Evolutionary conservation across 106 monocot species (phyloP), one percentile per base, ranked within the genome.

Genomic region (Agapanthus africanus): DNA sequence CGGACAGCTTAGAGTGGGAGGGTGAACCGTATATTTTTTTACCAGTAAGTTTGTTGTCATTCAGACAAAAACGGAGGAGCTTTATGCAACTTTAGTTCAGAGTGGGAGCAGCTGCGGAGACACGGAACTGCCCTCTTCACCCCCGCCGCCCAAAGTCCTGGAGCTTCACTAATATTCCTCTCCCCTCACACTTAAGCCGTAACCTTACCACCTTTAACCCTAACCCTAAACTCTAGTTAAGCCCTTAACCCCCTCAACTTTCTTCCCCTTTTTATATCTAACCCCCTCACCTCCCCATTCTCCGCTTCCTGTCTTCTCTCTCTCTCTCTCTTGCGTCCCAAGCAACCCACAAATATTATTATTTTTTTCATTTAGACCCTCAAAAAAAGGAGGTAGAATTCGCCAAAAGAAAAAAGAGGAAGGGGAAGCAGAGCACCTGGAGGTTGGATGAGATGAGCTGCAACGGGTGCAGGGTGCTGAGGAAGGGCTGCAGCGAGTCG

Each of bases 401-500:
- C 15, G 25, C 4, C 1, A n/a, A n/a, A n/a, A n/a, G n/a, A n/a
- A n/a, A n/a, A n/a, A n/a, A n/a, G n/a, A n/a, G n/a, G n/a, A n/a
- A 10, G 13, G 14, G 22, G 26, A 27, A n/a, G 6, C 6, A 15
- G 25, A 19, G 1, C 15, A 31, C 7, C n/a, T 9, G 31, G 38
- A 26, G 38, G 28, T 50, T 27, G 49, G 65, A 26, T n/a, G 39
- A n/a, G 30, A 89, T 89, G 89, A 89, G 89, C 72, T 89, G 89
- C 74, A 89, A 89, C 37, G 89, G 89, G 1, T 89, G 89, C 78
- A 71, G 89, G 31, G 82, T 89, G 6, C 72, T 89, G 1, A 82
- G 89, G 2, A 89, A 89, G 73, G 89, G 89, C 7, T 89, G 89
- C 82, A 85, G 89, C 77, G 89, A 89, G 34, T 38, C 74, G 31